Percentiles rank a stretch among this genome's conserved stretches.
phyloP scores from a whole-genome alignment of 495 filamentous ascomycete genomes.

The Tuber aestivum region DNA sequence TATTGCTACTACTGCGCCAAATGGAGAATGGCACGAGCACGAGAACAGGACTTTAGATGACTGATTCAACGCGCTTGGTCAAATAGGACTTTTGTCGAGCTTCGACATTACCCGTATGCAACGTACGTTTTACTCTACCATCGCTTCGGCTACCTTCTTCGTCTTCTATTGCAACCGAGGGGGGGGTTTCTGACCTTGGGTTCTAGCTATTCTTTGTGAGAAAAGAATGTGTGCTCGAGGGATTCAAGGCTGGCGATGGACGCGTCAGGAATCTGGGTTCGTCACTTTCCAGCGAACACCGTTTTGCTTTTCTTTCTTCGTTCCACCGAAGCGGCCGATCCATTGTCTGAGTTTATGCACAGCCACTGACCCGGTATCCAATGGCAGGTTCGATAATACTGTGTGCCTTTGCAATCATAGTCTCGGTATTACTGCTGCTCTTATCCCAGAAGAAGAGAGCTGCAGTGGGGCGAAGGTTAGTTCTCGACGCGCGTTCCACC shows the following conservation, averaged over 20 bases:
- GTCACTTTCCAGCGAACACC: constrained; percentile 39
- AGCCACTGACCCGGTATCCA: constrained; percentile 20
- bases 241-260: constrained; percentile 44
- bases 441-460: constrained; percentile 88
- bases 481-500: constrained; percentile 8
- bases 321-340: constrained; percentile 1
- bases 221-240: constrained; percentile 34
- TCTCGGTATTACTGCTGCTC: constrained; percentile 60
- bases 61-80: constrained; percentile 14
- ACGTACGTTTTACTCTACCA: constrained; percentile 59
- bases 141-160: constrained; percentile 2
- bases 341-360: constrained; percentile 8
- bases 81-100: constrained; percentile 87
- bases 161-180: constrained; percentile 12
- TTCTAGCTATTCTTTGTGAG: not conserved
- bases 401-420: constrained; percentile 66
- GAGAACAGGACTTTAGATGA: not conserved
- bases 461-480: constrained; percentile 86
- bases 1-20: not conserved
- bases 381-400: constrained; percentile 79
- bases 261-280: constrained; percentile 78
- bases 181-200: not conserved
- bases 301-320: not conserved
- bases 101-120: constrained; percentile 91
- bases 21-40: not conserved